Base-by-base conservation (phyloP, 768 basidiomycete species). In the Sutorius australiensis region DNA sequence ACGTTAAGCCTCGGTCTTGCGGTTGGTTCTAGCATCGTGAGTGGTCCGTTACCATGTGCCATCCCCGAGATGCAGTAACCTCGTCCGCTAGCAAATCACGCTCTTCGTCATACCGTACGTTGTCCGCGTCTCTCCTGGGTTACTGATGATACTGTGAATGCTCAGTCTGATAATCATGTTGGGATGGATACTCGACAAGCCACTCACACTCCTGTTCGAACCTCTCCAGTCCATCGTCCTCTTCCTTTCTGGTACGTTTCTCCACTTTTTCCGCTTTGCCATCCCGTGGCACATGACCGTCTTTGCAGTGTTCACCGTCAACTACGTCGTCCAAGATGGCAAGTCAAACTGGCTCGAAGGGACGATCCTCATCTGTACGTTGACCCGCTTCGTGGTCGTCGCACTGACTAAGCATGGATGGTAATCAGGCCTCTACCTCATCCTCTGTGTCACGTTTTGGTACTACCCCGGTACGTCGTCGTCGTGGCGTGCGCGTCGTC, bases 281-380 rank as follows among this genome's bases (percentile, higher is more conserved):
- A 11, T 11, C 31, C 32, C 11, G 12, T 43, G 48, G 53, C 32
- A 1, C 8, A 6, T 10, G 32, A 42, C 16, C 14, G 14, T n/a
- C 6, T 21, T n/a, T 38, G 4, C 53, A 86, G 86, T 91, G 13
- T 73, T 91, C 59, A 89, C 89, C 4, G 90, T 95, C 69, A 90
- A 88, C 63, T 91, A 89, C 62, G 84, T 87, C 19, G 80, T 95
- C 7, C 80, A 83, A 45, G 95, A 97, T 60, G 92, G 92, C 12
- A 88, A 83, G 64, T 89, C 86, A 28, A 95, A 95, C 67, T 97
- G 93, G 84, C 76, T 97, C n/a, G 93, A 95, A 69, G 92, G 91
- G 21, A 69, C 84, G 60, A 83, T 91, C 51, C 76, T 92, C n/a
- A 80, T 91, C 53, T 82, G 85, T 80, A 57, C 45, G 74, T 16